phyloP scores from a whole-genome alignment of 164 flowering plant genomes.

The Brasenia schreberi region DNA sequence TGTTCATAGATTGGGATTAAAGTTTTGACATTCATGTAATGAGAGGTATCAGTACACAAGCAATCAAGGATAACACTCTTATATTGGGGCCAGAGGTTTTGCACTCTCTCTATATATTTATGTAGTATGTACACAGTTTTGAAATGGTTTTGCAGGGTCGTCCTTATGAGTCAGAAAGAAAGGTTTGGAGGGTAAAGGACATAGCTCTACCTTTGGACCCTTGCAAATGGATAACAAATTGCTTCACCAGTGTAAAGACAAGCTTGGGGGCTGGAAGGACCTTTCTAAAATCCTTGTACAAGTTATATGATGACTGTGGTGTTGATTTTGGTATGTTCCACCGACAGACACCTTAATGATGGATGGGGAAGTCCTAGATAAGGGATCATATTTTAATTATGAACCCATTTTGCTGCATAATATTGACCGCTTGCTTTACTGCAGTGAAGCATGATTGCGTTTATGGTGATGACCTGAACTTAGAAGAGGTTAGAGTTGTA shows the following conservation, averaged over 20 bases:
- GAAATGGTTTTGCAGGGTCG: not conserved
- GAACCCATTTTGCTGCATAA: not conserved
- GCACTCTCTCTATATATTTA: not conserved
- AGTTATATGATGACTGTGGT: slow-evolving; percentile 1
- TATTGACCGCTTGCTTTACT: slow-evolving; percentile 2
- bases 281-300: not conserved
- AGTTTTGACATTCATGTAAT: slow-evolving; percentile 1
- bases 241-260: slow-evolving; percentile 1
- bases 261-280: slow-evolving; percentile 1
- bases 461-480: slow-evolving; percentile 75
- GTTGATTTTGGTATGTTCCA: not conserved
- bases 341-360: not conserved
- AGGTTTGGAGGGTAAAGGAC: not conserved
- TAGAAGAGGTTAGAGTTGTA: slow-evolving; percentile 53
- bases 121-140: too few species aligned
- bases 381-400: not conserved
- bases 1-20: not conserved
- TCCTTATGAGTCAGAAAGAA: not conserved
- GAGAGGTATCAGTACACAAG: slow-evolving; percentile 2
- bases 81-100: not conserved
- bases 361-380: not conserved
- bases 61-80: slow-evolving; percentile 1
- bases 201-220: not conserved
- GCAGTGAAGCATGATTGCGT: slow-evolving; percentile 94
- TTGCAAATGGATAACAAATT: not conserved